Evolutionary conservation across 441 rosid species (phyloP).

Genomic region (Omphalea diandra): DNA sequence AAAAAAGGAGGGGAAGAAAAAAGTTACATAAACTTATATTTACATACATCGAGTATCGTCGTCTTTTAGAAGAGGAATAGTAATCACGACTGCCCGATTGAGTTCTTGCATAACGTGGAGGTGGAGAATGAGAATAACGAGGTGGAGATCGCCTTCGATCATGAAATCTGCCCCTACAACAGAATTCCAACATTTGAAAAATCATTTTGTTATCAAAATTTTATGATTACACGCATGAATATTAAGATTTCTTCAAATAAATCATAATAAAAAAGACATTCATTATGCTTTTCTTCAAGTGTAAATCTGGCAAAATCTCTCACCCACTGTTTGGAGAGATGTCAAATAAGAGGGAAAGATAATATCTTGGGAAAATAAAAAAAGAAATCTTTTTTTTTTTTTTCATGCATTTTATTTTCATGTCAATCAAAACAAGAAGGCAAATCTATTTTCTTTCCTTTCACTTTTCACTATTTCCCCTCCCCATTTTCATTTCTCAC

Average conservation of each 20-base stretch:
- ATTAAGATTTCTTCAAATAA: not conserved
- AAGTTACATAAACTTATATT: no score
- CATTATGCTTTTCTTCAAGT: not conserved
- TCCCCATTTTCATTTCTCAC: no score
- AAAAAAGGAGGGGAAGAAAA: no score
- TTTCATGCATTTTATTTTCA: no score
- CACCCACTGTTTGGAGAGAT: no score
- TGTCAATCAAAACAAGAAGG: no score
- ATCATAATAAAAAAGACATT: not conserved
- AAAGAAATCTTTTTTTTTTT: no score
- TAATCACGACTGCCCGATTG: constrained; percentile 65
- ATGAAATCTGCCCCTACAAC: constrained; percentile 44
- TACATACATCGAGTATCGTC: constrained; percentile 60
- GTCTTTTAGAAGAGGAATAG: constrained; percentile 59
- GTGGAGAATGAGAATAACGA: constrained; percentile 63
- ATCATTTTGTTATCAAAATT: not conserved
- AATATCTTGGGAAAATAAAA: no score
- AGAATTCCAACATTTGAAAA: not conserved
- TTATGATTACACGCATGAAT: not conserved
- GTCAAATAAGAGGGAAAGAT: no score
- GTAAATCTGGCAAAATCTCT: not conserved
- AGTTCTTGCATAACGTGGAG: constrained; percentile 65
- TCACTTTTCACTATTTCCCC: no score
- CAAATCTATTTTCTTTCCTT: no score
- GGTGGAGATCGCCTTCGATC: constrained; percentile 80